phyloP scores from a whole-genome alignment of 257 asterid species.

The Solanum etuberosum region DNA sequence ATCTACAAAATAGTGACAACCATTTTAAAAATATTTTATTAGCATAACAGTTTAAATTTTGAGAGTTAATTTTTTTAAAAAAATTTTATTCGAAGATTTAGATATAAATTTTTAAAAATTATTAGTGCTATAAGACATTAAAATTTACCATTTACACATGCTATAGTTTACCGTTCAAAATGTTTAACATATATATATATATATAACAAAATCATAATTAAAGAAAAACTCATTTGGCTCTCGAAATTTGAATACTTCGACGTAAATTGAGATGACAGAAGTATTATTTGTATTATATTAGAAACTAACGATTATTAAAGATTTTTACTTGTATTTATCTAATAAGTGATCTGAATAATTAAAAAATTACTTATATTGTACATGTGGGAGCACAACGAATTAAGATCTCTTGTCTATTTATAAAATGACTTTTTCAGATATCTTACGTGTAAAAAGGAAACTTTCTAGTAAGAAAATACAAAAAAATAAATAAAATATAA shows the following conservation, averaged over 20 bases:
- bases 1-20: not conserved
- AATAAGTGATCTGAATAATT: not conserved
- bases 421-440: too few species aligned
- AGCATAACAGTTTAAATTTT: accelerated
- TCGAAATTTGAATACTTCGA: accelerated
- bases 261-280: not conserved
- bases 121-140: too few species aligned
- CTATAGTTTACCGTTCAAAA: not conserved
- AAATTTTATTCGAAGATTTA: not conserved
- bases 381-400: not conserved
- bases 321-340: not conserved
- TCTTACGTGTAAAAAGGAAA: too few species aligned
- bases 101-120: not conserved
- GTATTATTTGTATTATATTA: not conserved
- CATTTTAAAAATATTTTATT: too few species aligned
- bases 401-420: too few species aligned
- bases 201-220: too few species aligned
- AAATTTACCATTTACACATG: too few species aligned
- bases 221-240: not conserved
- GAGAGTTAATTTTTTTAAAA: not conserved
- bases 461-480: accelerated
- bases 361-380: not conserved
- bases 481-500: too few species aligned
- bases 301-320: not conserved
- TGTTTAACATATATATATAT: not conserved